These are phyloP conservation scores for Ophiostoma pallidulum DNA, from an alignment of 2,329 filamentous ascomycete species.

Conservation along the genomic window DNA sequence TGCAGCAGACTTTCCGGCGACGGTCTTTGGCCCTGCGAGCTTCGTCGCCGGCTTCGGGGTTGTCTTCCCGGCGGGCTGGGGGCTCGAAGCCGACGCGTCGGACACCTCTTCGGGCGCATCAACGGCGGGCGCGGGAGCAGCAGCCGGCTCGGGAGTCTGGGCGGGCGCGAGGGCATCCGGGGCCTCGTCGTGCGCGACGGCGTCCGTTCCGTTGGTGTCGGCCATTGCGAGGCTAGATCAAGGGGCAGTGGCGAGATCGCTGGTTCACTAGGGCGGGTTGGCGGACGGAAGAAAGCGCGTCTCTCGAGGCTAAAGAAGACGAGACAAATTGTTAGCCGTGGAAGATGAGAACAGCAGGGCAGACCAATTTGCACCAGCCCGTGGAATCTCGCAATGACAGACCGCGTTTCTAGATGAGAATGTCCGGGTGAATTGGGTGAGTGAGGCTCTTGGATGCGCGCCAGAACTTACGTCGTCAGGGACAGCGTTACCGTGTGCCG, in stretches of 20 bases:
- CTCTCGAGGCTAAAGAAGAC: slow-evolving; percentile 2
- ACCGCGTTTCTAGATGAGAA: no score
- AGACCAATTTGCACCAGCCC: no score
- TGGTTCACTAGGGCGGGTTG: not conserved
- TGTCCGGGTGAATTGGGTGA: no score
- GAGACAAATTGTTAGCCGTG: not conserved
- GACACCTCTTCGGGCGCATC: slow-evolving; percentile 6
- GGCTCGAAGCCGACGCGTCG: slow-evolving; percentile 8
- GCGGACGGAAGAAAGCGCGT: not conserved
- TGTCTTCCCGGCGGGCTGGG: slow-evolving; percentile 14
- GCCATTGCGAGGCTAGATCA: slow-evolving; percentile 22
- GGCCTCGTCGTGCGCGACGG: slow-evolving; percentile 22
- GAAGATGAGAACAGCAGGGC: not conserved
- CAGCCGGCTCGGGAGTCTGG: slow-evolving; percentile 10
- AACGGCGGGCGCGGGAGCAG: slow-evolving; percentile 13
- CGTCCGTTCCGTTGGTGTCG: slow-evolving; percentile 24
- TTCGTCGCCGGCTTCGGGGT: slow-evolving; percentile 17
- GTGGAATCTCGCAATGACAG: no score
- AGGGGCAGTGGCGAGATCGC: not conserved
- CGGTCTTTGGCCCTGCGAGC: slow-evolving; percentile 18
- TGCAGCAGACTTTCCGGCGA: slow-evolving; percentile 12
- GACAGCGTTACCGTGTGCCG: no score
- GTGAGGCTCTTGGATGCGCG: no score
- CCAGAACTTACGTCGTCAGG: no score
- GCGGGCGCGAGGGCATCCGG: slow-evolving; percentile 13